A percentile compares a stretch with the other conserved stretches of the same genome.
Conservation (phyloP, 805 yeast genomes). For the Maudiozyma bulderi region DNA sequence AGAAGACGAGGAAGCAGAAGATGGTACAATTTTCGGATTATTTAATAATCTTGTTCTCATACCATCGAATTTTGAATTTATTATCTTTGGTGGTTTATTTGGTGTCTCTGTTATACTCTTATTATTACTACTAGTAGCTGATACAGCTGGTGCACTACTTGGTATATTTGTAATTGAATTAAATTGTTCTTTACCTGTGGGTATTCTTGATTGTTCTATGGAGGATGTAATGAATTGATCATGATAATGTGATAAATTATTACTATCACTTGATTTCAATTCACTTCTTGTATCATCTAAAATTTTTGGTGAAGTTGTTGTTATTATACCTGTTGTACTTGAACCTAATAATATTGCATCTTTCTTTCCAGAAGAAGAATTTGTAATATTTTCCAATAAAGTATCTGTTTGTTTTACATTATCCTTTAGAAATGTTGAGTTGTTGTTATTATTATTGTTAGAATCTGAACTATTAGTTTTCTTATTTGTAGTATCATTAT, state of each 20-base stretch:
- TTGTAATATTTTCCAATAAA: too few relatives aligned
- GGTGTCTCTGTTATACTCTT: neutral
- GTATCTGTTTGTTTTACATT: too few relatives aligned
- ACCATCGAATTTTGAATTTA: conserved; percentile 27
- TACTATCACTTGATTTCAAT: neutral
- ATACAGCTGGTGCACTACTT: neutral
- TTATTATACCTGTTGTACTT: too few relatives aligned
- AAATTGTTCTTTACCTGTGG: neutral
- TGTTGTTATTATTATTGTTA: too few relatives aligned
- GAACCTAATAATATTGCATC: too few relatives aligned
- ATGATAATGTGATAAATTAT: conserved; percentile 8
- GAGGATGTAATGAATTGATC: conserved; percentile 5
- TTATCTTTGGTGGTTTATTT: conserved; percentile 15
- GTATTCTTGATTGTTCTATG: neutral
- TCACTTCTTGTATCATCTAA: neutral
- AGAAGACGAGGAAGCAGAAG: neutral
- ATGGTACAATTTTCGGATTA: conserved; percentile 11
- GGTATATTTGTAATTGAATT: neutral
- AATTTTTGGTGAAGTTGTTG: neutral
- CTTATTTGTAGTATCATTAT: neutral
- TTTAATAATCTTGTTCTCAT: conserved; percentile 21
- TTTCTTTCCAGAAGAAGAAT: too few relatives aligned
- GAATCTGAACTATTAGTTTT: neutral
- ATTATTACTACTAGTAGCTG: neutral
- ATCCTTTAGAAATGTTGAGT: neutral